Evolutionary conservation across 2,329 filamentous ascomycete species (phyloP), one percentile per base, ranked within the genome.

Genomic region (Epichloe brachyelytri): DNA sequence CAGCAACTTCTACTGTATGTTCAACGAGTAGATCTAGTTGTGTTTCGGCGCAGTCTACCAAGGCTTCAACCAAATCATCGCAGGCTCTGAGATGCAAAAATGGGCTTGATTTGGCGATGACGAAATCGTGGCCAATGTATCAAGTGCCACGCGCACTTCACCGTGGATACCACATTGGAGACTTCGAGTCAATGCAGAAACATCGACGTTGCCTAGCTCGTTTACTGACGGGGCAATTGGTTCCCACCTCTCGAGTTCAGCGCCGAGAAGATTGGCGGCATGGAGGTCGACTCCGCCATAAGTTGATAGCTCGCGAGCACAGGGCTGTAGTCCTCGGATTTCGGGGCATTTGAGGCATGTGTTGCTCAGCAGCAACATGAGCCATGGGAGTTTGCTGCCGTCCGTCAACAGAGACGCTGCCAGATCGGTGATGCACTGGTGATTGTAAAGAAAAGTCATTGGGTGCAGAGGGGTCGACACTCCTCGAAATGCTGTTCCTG

Each of bases 11-110:
- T 4, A 82, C 80, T 1, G 88, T 84, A 62, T 91, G 83, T 56
- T 95, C 88, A 0, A 83, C 85, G n/a, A 98, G 75, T 11, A 86
- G 65, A 39, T 95, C 88, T 22, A 91, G 72, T 63, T 96, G 88
- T 12, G 90, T 85, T 65, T 96, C 89, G 1, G 88, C 93, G 63
- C 88, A 95, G 58, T 97, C 93, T 36, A 96, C 73, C 48, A 98
- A 69, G 0, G 86, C 85, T 54, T 97, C 93, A 17, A 95, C 77
- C 51, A 98, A 68, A 63, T 97, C 93, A 52, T 95, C 90, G 62
- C 88, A 95, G 50, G 80, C 79, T 51, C 82, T 75, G 40, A 95
- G 71, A 41, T 82, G 76, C 19, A 83, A 69, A 82, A 80, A 17
- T 90, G 73, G n/a, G 76, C 74, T 22, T 84, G 75, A 4, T 78